Evolutionary conservation across 2,329 filamentous ascomycete genomes (phyloP), one percentile per base, ranked within the genome.

Genomic region (Fusarium dimerum): DNA sequence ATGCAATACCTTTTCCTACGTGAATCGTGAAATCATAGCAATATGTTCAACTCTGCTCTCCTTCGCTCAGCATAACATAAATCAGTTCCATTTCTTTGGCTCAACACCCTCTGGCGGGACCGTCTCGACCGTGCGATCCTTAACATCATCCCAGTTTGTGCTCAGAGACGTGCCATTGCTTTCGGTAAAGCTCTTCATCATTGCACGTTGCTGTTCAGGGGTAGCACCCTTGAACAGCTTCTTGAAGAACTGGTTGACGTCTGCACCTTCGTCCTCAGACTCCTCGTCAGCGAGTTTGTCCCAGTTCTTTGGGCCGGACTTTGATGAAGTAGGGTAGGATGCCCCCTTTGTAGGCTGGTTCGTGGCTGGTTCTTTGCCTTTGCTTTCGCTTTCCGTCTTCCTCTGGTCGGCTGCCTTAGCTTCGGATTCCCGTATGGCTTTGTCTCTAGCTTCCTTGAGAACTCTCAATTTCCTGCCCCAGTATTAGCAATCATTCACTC

Each of bases 121-220:
- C 0, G 86, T 89, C 68, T 90, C 83, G 26, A 97, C 88, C 20
- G 75, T 87, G 16, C 83, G 84, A 57, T 79, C 82, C 46, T 84
- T 83, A 17, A 97, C 93, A 56, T 96, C 89, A 10, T 76, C 73
- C 94, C 94, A 99, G 69, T 93, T 91, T 0, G 94, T 99, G 71
- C 91, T 97, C 45, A 99, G 76, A 3, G 89, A 83, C 0, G 94
- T 99, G 5, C 94, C 94, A 62, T 95, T 94, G 71, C 92, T 97
- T 78, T 99, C 93, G 13, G 85, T 80, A 66, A 90, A 97, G 68
- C 90, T 96, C 83, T 99, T 99, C 85, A 95, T 90, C 94, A 99
- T 99, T 9, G 94, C 94, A 2, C 92, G 85, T 67, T 86, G 85
- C 52, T 90, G 90, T 63, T 99, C 93, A 0, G 87, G 84, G 45